Conservation (phyloP, 352 stramenopile species). For the Pythium diclinum region DNA sequence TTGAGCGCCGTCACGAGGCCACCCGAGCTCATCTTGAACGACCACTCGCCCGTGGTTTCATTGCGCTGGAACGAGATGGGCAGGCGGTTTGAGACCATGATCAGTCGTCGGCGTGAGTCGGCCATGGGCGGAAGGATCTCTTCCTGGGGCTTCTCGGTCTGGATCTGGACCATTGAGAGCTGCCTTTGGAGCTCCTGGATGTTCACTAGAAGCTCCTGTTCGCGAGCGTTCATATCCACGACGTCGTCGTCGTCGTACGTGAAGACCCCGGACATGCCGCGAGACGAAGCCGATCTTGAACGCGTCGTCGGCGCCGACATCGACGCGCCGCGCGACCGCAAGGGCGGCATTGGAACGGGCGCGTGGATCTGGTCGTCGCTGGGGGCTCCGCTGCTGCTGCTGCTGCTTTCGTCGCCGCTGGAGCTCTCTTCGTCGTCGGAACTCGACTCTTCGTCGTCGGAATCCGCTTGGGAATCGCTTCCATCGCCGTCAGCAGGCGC, state of each 20-base stretch:
- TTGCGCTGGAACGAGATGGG: slow-evolving; percentile 90
- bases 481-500: slow-evolving; percentile 17
- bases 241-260: slow-evolving; percentile 59
- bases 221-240: slow-evolving; percentile 71
- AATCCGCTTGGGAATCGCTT: slow-evolving; percentile 18
- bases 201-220: slow-evolving; percentile 88
- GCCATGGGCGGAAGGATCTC: slow-evolving; percentile 59
- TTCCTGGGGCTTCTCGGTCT: slow-evolving; percentile 73
- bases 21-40: slow-evolving; percentile 86
- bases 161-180: slow-evolving; percentile 84
- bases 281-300: slow-evolving; percentile 11
- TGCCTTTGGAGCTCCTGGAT: slow-evolving; percentile 91
- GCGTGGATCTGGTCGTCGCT: slow-evolving; percentile 7
- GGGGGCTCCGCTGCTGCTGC: slow-evolving; percentile 14
- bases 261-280: slow-evolving; percentile 29
- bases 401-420: slow-evolving; percentile 27
- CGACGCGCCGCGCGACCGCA: slow-evolving; percentile 5
- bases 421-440: slow-evolving; percentile 14
- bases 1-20: slow-evolving; percentile 88
- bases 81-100: slow-evolving; percentile 90
- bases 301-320: slow-evolving; percentile 4
- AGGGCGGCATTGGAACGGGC: slow-evolving; percentile 2
- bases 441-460: slow-evolving; percentile 7
- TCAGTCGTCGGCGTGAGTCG: slow-evolving; percentile 70
- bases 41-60: slow-evolving; percentile 80